A percentile compares a stretch with the other conserved stretches of the same genome.
Conservation (phyloP, 2,329 filamentous ascomycete species). For the Esteya vermicola region DNA sequence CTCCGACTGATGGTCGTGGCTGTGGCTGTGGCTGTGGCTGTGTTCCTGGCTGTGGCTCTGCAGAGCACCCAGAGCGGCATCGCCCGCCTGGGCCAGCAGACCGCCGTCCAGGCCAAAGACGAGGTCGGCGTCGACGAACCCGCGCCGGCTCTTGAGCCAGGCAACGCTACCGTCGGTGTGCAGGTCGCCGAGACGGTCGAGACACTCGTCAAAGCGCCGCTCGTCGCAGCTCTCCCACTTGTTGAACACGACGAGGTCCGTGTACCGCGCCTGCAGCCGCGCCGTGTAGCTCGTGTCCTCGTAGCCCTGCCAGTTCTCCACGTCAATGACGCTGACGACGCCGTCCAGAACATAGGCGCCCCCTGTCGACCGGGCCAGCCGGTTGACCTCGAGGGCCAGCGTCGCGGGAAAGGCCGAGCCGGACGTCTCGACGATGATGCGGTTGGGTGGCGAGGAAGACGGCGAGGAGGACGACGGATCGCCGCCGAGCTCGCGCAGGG, state of each 20-base stretch:
- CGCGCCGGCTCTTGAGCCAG: slow-evolving; percentile 73
- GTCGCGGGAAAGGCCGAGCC: slow-evolving; percentile 83
- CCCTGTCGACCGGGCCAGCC: slow-evolving; percentile 54
- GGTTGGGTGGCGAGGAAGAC: slow-evolving; percentile 43
- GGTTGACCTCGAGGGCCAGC: slow-evolving; percentile 78
- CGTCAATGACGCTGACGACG: slow-evolving; percentile 79
- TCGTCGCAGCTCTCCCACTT: slow-evolving; percentile 77
- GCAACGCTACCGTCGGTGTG: slow-evolving; percentile 56
- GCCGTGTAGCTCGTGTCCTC: slow-evolving; percentile 85
- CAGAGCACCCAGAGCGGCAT: background rate
- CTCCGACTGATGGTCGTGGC: slow-evolving; percentile 58
- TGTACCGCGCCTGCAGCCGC: slow-evolving; percentile 75
- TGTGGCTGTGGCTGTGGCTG: slow-evolving; percentile 24
- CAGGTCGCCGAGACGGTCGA: slow-evolving; percentile 68
- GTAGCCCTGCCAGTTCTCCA: slow-evolving; percentile 90
- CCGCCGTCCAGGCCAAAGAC: slow-evolving; percentile 82
- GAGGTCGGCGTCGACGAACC: slow-evolving; percentile 62
- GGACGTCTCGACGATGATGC: slow-evolving; percentile 88
- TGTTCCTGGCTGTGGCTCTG: slow-evolving; percentile 15
- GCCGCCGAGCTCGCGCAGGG: slow-evolving; percentile 58
- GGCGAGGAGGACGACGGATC: slow-evolving; percentile 19
- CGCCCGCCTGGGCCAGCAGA: slow-evolving; percentile 23
- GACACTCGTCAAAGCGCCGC: slow-evolving; percentile 57
- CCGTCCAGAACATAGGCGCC: slow-evolving; percentile 65
- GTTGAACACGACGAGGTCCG: slow-evolving; percentile 81